Evolutionary conservation across 2,329 filamentous ascomycete species (phyloP).

Genomic region (Cytospora schulzeri): DNA sequence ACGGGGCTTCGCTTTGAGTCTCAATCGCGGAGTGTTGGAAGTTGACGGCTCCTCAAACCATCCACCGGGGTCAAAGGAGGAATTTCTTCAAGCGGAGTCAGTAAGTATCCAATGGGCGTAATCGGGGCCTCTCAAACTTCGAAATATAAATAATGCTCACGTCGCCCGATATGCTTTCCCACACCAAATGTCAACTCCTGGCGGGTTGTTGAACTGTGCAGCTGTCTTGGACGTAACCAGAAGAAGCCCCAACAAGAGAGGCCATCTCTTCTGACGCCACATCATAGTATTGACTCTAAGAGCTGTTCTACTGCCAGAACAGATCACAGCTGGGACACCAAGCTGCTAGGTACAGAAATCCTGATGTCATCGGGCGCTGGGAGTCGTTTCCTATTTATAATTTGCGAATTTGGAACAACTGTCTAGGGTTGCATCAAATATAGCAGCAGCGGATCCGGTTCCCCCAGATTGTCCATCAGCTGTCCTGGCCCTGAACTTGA

Average conservation of each 20-base stretch:
- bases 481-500: neutral
- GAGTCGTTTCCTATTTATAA: neutral
- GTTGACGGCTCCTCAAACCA: conserved; percentile 43
- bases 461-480: neutral
- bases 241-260: conserved; percentile 10
- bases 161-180: conserved; percentile 24
- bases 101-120: neutral
- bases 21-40: conserved; percentile 41
- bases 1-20: conserved; percentile 48
- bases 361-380: neutral
- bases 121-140: neutral
- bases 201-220: conserved; percentile 28
- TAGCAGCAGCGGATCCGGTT: neutral
- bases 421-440: neutral
- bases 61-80: conserved; percentile 51
- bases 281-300: neutral
- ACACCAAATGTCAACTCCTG: conserved; percentile 27
- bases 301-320: neutral
- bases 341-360: neutral
- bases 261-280: conserved; percentile 5
- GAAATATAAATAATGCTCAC: conserved; percentile 14
- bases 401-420: neutral
- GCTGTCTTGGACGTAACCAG: neutral
- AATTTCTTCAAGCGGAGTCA: conserved; percentile 37
- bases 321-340: neutral